Percentiles rank a stretch among this genome's conserved stretches.
Evolutionary conservation across 768 basidiomycete genomes (phyloP).

Genomic region (Russula virescens): DNA sequence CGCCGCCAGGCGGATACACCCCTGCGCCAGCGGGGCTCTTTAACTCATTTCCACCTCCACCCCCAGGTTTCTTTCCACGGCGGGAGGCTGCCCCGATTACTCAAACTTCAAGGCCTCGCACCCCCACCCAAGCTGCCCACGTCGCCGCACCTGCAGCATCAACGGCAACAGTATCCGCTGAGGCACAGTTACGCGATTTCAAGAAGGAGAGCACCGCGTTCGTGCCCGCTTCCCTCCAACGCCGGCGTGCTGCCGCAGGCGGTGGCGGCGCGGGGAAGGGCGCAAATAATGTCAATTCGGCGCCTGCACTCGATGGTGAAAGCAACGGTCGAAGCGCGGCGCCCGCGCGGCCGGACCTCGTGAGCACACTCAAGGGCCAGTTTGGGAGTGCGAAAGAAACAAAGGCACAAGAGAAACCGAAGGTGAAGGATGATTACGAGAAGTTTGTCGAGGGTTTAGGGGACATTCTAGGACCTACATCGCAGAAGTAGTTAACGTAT

Average conservation of each 20-base stretch:
- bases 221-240: constrained; percentile 75
- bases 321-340: constrained; percentile 26
- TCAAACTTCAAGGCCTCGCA: constrained; percentile 10
- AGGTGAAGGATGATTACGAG: constrained; percentile 60
- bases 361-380: constrained; percentile 54
- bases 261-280: constrained; percentile 28
- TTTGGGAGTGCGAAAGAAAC: constrained; percentile 38
- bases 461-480: constrained; percentile 44
- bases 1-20: constrained; percentile 27
- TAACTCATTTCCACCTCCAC: constrained; percentile 21
- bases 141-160: constrained; percentile 37
- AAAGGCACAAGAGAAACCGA: constrained; percentile 24
- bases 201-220: constrained; percentile 95
- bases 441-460: constrained; percentile 74
- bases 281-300: constrained; percentile 22
- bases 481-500: not conserved
- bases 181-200: constrained; percentile 83
- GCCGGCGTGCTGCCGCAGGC: constrained; percentile 44
- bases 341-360: constrained; percentile 57
- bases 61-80: constrained; percentile 56
- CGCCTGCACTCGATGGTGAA: constrained; percentile 32
- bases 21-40: constrained; percentile 31
- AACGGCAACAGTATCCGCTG: constrained; percentile 74
- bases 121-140: constrained; percentile 28
- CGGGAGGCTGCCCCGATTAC: constrained; percentile 31